Conservation (phyloP, 495 filamentous ascomycete species). For the Aspergillus homomorphus region DNA sequence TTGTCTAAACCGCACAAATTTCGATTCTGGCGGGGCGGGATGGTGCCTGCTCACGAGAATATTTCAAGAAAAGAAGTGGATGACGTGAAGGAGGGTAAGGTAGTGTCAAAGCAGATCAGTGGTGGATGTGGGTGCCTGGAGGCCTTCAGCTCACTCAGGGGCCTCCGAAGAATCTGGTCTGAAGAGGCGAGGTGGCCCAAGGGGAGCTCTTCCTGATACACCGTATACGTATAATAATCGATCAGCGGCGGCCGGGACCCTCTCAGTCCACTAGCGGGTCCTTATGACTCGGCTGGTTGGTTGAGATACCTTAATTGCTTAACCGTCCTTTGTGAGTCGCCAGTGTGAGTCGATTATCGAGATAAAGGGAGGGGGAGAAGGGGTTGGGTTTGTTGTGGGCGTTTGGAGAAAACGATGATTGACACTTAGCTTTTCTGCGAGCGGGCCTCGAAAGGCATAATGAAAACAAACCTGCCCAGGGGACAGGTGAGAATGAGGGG, state of each 20-base stretch:
- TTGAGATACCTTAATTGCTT: background rate
- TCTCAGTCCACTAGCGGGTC: constrained; percentile 16
- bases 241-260: constrained; percentile 12
- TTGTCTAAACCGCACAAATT: constrained; percentile 15
- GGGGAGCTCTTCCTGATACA: constrained; percentile 15
- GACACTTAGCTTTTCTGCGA: background rate
- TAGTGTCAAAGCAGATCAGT: constrained; percentile 2
- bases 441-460: background rate
- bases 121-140: constrained; percentile 4
- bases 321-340: background rate
- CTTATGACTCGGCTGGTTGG: constrained; percentile 4
- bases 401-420: background rate
- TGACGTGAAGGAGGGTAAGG: constrained; percentile 7
- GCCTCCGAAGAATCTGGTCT: constrained; percentile 13
- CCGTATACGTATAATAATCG: constrained; percentile 8
- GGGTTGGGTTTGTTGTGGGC: background rate
- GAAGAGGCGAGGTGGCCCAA: constrained; percentile 20
- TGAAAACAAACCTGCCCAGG: background rate
- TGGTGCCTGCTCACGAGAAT: constrained; percentile 1
- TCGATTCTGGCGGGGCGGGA: constrained; percentile 17
- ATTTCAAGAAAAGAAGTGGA: constrained; percentile 14
- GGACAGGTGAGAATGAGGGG: background rate
- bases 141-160: constrained; percentile 15
- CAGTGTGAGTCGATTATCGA: background rate
- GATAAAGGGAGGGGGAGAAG: too few relatives aligned